These are phyloP conservation scores for Aspergillus kassunensis DNA, from an alignment of 495 filamentous ascomycete genomes.

Conservation along the genomic window DNA sequence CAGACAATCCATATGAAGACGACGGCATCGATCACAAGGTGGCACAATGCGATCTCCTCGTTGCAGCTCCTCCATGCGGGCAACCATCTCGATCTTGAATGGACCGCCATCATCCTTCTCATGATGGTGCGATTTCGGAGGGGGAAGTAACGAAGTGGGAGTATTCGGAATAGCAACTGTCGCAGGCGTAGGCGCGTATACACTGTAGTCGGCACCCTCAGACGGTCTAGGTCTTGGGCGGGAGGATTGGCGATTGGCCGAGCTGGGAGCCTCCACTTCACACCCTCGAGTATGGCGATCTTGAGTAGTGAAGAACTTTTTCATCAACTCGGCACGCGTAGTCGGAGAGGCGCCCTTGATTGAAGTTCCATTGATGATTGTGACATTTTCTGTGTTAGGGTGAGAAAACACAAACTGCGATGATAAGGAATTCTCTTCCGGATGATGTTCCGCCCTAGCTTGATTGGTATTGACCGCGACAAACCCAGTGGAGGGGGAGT, in stretches of 20 bases:
- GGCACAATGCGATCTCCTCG: slow-evolving; percentile 70
- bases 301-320: slow-evolving; percentile 55
- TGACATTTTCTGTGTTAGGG: slow-evolving; percentile 43
- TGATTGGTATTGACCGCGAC: slow-evolving; percentile 54
- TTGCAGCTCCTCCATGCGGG: slow-evolving; percentile 69
- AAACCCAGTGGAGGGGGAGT: slow-evolving; percentile 51
- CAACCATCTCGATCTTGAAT: slow-evolving; percentile 62
- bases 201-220: slow-evolving; percentile 35
- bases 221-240: slow-evolving; percentile 34
- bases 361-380: slow-evolving; percentile 47
- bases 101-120: slow-evolving; percentile 59
- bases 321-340: slow-evolving; percentile 49
- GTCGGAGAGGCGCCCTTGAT: slow-evolving; percentile 52
- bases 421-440: slow-evolving; percentile 31
- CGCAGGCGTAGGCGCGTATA: slow-evolving; percentile 35
- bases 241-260: slow-evolving; percentile 27
- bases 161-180: slow-evolving; percentile 51
- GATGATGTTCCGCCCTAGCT: slow-evolving; percentile 26
- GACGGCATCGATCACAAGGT: slow-evolving; percentile 78
- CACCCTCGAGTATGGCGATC: slow-evolving; percentile 43
- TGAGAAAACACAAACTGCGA: slow-evolving; percentile 43
- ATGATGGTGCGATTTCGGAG: slow-evolving; percentile 43
- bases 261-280: slow-evolving; percentile 27
- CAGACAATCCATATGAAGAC: slow-evolving; percentile 74
- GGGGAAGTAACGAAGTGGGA: slow-evolving; percentile 47